A percentile compares a stretch with the other conserved stretches of the same genome.
Conservation (phyloP, 192 early-diverging fungal species). For the Chytriomyces confervae region DNA sequence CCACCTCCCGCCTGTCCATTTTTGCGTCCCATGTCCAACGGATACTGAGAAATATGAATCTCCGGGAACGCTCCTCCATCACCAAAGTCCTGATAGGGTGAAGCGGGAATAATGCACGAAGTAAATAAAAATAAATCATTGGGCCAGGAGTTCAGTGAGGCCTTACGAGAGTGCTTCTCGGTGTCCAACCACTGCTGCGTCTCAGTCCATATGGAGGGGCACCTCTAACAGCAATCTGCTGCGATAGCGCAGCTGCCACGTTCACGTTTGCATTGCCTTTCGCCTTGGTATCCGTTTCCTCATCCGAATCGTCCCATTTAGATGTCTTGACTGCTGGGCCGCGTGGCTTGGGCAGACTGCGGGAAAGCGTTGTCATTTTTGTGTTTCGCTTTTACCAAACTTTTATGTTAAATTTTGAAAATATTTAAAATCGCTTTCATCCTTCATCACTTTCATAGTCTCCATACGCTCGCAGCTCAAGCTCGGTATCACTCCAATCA, state of each 20-base stretch:
- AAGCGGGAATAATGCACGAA: background rate
- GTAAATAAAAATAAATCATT: background rate
- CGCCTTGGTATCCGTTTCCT: background rate
- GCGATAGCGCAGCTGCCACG: constrained; percentile 6
- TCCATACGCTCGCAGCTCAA: too few species aligned
- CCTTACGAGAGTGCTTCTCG: constrained; percentile 61
- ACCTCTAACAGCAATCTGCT: constrained; percentile 25
- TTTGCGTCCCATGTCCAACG: constrained; percentile 90
- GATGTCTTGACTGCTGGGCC: background rate
- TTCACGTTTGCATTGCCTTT: too few species aligned
- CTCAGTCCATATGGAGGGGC: constrained; percentile 84
- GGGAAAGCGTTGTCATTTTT: background rate
- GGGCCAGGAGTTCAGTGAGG: background rate
- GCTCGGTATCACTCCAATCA: too few species aligned
- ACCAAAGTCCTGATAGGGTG: constrained; percentile 76
- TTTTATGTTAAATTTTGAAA: too few species aligned
- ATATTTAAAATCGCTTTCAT: too few species aligned
- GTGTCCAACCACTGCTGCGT: constrained; percentile 66
- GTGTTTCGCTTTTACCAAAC: too few species aligned
- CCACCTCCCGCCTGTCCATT: constrained; percentile 49
- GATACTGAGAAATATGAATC: constrained; percentile 89
- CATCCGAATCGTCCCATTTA: constrained; percentile 50
- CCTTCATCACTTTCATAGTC: too few species aligned
- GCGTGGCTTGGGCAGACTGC: constrained; percentile 6
- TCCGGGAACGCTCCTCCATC: constrained; percentile 98